Evolutionary conservation across 2,329 filamentous ascomycete genomes (phyloP), one percentile per base, ranked within the genome.

Genomic region (Furcasterigmium furcatum): DNA sequence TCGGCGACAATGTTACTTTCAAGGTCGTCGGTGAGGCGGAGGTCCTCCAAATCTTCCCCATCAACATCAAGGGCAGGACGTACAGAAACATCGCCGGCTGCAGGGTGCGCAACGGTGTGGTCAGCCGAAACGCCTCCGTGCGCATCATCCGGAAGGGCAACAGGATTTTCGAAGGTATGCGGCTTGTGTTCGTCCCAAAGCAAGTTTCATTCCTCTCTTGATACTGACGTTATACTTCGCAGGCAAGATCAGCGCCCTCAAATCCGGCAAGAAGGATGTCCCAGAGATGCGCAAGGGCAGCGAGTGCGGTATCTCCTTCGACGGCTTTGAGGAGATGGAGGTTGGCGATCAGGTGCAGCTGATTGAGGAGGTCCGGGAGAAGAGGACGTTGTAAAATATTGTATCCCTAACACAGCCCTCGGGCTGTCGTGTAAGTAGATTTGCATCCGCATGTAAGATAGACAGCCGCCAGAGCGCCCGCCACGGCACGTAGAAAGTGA

Each of bases 261-360:
- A 94, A 71, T 88, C 95, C 58, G 82, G 87, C 64, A 96, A 97
- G 76, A 95, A 95, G 64, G 89, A 96, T 53, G 88, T 94, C 24
- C 73, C 74, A 38, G 89, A 96, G 60, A 94, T 95, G 83, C 84
- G 83, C 58, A 97, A 95, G 68, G 91, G 91, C 47, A 82, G 79
- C n/a, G 94, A 99, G 67, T 99, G 94, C 58, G 94, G 94, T 54
- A 85, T 99, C 54, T 84, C 82, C 43, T 92, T 99, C 58, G 82
- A 86, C 4, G 78, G 75, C 25, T 99, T 90, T 82, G 76, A 86
- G 40, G 87, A 82, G 19, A 87, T 97, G 61, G 65, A 85, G 58
- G 73, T 82, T 13, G 94, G 92, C 22, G 94, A 99, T 67, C 80
- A 85, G 63, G 79, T 99, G 50, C 94, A 97, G 71, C 85, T 84